phyloP scores from a whole-genome alignment of 148 eudicot genomes.

The Arbutus unedo region DNA sequence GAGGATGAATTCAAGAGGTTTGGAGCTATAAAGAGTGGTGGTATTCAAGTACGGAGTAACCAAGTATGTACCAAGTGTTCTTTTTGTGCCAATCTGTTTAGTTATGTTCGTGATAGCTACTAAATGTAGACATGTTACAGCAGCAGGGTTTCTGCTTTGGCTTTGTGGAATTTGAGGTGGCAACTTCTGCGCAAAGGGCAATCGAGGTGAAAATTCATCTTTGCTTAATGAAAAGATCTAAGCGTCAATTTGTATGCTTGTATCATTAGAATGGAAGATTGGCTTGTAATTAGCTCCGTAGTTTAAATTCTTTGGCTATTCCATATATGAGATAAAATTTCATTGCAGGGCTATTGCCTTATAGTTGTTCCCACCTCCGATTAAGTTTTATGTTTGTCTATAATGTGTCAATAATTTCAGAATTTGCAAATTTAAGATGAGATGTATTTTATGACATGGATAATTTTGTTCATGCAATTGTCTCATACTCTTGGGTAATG shows the following conservation, averaged over 20 bases:
- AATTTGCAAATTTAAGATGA: background rate
- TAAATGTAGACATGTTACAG: constrained; percentile 17
- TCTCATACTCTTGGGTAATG: background rate
- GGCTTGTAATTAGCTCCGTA: background rate
- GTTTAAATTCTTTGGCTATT: background rate
- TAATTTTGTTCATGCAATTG: background rate
- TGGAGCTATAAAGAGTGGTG: constrained; percentile 67
- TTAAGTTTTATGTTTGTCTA: background rate
- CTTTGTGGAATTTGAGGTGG: constrained; percentile 82
- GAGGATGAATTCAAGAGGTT: constrained; percentile 70
- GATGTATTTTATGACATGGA: background rate
- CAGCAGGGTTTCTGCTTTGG: constrained; percentile 60
- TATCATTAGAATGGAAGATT: background rate
- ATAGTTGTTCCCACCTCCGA: background rate
- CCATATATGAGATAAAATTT: background rate
- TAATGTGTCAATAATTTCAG: background rate
- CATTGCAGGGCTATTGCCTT: background rate
- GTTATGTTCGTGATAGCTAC: background rate
- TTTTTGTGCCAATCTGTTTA: background rate
- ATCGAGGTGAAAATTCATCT: constrained; percentile 49
- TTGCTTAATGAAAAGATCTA: background rate
- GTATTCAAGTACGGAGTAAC: constrained; percentile 75
- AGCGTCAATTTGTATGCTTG: background rate
- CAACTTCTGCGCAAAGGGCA: constrained; percentile 59
- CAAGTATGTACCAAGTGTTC: constrained; percentile 37